Evolutionary conservation across 257 asterid species (phyloP).

Genomic region (Eucommia ulmoides): DNA sequence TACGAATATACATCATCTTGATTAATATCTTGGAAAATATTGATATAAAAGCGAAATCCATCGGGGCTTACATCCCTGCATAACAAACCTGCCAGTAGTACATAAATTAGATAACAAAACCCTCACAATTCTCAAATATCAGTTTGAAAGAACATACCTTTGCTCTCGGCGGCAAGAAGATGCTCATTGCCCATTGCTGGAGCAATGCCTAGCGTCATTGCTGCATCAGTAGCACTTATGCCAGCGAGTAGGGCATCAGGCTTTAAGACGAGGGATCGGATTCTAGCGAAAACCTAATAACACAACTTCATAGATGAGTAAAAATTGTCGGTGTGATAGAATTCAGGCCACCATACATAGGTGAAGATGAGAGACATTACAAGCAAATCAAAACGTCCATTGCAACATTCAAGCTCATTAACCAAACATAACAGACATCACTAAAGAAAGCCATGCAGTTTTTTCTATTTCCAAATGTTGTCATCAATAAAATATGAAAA

Average conservation of each 20-base stretch:
- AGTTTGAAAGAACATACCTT: conserved; percentile 34
- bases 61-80: conserved; percentile 97
- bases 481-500: too few species aligned
- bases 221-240: conserved; percentile 89
- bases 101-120: conserved; percentile 1
- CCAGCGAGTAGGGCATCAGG: conserved; percentile 58
- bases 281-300: conserved; percentile 71
- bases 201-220: conserved; percentile 90
- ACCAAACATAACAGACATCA: too few species aligned
- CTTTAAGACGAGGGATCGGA: conserved; percentile 53
- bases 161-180: conserved; percentile 90
- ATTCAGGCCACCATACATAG: too few species aligned
- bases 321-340: too few species aligned
- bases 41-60: conserved; percentile 76
- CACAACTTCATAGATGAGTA: too few species aligned
- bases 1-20: conserved; percentile 44
- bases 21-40: conserved; percentile 59
- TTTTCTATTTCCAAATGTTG: too few species aligned
- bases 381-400: too few species aligned
- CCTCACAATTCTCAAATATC: conserved; percentile 1
- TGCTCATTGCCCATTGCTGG: conserved; percentile 97
- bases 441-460: too few species aligned
- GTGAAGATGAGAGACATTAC: too few species aligned
- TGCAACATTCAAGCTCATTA: too few species aligned
- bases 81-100: conserved; percentile 51